Conservation (phyloP, 164 flowering plant species). For the Malania oleifera region DNA sequence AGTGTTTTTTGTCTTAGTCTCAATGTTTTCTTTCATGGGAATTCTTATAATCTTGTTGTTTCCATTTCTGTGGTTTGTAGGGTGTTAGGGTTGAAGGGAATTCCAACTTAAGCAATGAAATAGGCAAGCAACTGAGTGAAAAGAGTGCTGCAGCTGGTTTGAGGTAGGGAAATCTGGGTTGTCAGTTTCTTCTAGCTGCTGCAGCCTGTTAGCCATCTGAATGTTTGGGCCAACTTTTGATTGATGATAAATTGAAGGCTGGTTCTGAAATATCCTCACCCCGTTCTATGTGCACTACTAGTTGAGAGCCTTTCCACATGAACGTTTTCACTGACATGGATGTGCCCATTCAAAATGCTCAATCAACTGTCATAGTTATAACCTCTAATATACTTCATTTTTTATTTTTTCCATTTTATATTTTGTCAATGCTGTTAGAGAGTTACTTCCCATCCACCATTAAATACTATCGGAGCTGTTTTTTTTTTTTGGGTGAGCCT, state of each 20-base stretch:
- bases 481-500: too few species aligned
- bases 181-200: neutral
- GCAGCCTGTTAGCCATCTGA: neutral
- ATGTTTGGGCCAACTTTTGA: neutral
- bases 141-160: slow-evolving; percentile 81
- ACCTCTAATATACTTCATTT: too few species aligned
- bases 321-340: too few species aligned
- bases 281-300: too few species aligned
- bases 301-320: too few species aligned
- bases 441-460: too few species aligned
- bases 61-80: slow-evolving; percentile 25
- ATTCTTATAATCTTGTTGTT: too few species aligned
- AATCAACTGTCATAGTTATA: neutral
- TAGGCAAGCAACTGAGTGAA: slow-evolving; percentile 66
- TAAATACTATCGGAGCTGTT: too few species aligned
- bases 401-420: too few species aligned
- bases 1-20: neutral
- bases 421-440: too few species aligned
- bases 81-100: slow-evolving; percentile 74
- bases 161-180: slow-evolving; percentile 37
- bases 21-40: neutral
- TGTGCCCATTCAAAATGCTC: neutral
- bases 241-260: neutral
- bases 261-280: neutral
- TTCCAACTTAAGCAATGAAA: slow-evolving; percentile 63